Percentiles rank a stretch among this genome's conserved stretches.
Evolutionary conservation across 345 rosid genomes (phyloP).

Genomic region (Gossypium thurberi): DNA sequence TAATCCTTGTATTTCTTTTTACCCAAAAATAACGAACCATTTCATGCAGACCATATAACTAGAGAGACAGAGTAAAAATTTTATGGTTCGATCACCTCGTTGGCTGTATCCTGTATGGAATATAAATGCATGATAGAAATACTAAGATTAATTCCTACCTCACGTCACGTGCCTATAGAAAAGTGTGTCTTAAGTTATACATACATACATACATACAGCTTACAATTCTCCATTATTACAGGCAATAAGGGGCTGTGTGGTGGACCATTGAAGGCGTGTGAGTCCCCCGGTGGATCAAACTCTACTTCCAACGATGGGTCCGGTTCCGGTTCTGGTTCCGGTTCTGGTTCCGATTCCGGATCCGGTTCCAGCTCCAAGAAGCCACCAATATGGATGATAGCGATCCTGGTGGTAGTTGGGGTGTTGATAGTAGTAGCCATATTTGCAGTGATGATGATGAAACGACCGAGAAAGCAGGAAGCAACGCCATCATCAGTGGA

Average conservation of each 20-base stretch:
- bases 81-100: no score
- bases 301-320: neutral
- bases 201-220: neutral
- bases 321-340: no score
- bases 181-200: no score
- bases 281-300: neutral
- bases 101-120: no score
- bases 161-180: no score
- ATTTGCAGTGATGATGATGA: slow-evolving; percentile 13
- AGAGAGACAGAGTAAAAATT: no score
- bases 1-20: no score
- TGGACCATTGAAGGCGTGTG: slow-evolving; percentile 35
- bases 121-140: no score
- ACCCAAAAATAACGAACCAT: no score
- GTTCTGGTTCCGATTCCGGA: no score
- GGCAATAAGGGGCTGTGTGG: slow-evolving; percentile 74
- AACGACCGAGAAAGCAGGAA: slow-evolving; percentile 7
- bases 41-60: no score
- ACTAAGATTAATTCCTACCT: no score
- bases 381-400: slow-evolving; percentile 9
- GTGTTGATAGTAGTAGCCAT: slow-evolving; percentile 16
- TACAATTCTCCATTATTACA: slow-evolving; percentile 11
- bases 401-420: slow-evolving; percentile 8
- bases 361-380: neutral
- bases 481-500: slow-evolving; percentile 26